A percentile compares a stretch with the other conserved stretches of the same genome.
These are phyloP conservation scores for Hyphodiscus sp. DNA, from an alignment of 2,329 filamentous ascomycete species.

Conservation along the genomic window DNA sequence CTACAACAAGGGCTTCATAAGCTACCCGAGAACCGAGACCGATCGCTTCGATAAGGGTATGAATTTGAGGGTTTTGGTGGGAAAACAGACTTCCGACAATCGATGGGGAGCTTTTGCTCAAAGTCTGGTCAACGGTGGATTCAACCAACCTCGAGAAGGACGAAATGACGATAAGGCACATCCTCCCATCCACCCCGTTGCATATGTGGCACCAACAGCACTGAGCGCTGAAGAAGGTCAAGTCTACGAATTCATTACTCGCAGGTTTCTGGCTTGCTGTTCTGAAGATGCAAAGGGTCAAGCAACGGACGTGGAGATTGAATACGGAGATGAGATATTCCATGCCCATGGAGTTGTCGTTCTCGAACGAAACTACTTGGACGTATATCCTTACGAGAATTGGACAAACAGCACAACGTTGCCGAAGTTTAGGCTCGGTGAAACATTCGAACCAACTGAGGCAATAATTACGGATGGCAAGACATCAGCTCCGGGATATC, in stretches of 20 bases:
- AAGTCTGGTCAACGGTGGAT: conserved; percentile 65
- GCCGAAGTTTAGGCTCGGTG: conserved; percentile 71
- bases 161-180: conserved; percentile 94
- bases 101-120: conserved; percentile 79
- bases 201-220: conserved; percentile 60
- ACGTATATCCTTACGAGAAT: conserved; percentile 93
- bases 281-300: conserved; percentile 88
- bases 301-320: conserved; percentile 78
- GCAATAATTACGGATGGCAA: conserved; percentile 88
- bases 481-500: conserved; percentile 74
- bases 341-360: conserved; percentile 78
- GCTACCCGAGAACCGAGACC: conserved; percentile 94
- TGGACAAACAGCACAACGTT: conserved; percentile 86
- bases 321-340: conserved; percentile 79
- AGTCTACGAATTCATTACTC: conserved; percentile 87
- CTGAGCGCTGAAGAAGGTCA: conserved; percentile 64
- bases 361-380: conserved; percentile 83
- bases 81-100: conserved; percentile 73
- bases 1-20: conserved; percentile 94
- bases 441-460: conserved; percentile 81
- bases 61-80: conserved; percentile 70
- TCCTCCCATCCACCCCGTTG: conserved; percentile 92
- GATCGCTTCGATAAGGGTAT: conserved; percentile 91
- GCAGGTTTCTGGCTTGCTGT: conserved; percentile 91
- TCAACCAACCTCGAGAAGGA: conserved; percentile 74